Evolutionary conservation across 2,329 filamentous ascomycete genomes (phyloP), one percentile per base, ranked within the genome.

Genomic region (Colletotrichum cordylinicola): DNA sequence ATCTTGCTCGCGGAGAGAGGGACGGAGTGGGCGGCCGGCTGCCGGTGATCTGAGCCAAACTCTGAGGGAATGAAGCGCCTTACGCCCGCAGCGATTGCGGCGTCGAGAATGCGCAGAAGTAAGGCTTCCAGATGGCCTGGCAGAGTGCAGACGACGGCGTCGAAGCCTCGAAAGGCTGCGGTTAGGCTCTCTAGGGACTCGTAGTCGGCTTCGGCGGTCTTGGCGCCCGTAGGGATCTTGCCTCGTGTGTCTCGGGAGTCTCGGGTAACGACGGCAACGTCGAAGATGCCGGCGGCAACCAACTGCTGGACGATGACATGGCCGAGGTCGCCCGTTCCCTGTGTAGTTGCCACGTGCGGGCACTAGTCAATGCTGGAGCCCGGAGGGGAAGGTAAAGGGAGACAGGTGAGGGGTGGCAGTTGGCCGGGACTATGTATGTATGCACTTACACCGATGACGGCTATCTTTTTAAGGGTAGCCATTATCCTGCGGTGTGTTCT

Each of bases 61-160:
- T 91, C 89, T 8, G 87, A 87, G 6, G 89, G 89, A 27, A 91
- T 82, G 81, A 91, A 90, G 27, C 88, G 85, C 78, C 88, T 85
- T 7, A 91, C 89, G 18, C 89, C 88, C 9, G 89, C 89, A 9
- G 84, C 83, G 29, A 89, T 84, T 33, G 88, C 86, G 2, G 88
- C 90, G 71, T 91, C 87, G 60, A 91, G 86, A 74, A 91, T 80
- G 52, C 84, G 84, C 39, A 84, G 82, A 77, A 91, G 90, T 27
- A 82, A 81, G 77, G 90, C 88, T 15, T 77, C 74, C 16, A 52
- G 71, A n/a, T 72, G 39, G 8, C 88, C 79, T 16, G 84, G 86
- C 33, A 91, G 82, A 2, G 86, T 83, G 18, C 86, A 86, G 33
- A 92, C 82, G n/a, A 93, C 85, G 1, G 88, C 91, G 76, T 93